Evolutionary conservation across 805 yeast species (phyloP), one percentile per base, ranked within the genome.

Genomic region (Sugiyamaella boreocaroliniensis): DNA sequence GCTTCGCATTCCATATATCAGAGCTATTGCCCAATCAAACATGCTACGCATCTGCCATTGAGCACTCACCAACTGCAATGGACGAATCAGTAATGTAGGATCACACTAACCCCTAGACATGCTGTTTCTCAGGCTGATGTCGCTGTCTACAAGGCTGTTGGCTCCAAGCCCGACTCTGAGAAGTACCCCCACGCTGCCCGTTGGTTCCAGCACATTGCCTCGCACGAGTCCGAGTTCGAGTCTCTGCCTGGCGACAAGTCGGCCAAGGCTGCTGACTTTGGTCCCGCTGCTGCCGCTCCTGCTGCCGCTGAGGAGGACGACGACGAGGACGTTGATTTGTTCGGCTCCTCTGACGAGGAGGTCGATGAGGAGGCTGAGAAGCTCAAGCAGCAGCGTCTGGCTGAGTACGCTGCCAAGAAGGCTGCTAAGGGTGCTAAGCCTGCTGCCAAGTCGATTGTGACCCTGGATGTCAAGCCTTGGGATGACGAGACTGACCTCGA

Each of bases 391-490:
- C 81, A 92, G 81, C 89, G 99, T 85, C 77, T 93, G 70, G 98
- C 97, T 73, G 97, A 83, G 74, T 93, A 93, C 83, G 86, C 88
- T 70, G 96, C 95, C 69, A 89, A 86, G 84, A 93, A 93, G 85
- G 96, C 96, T 64, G 84, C 92, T 65, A 86, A 86, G 79, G 95
- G 95, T 72, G 89, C 98, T 68, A 89, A 89, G 83, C 89, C 98
- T 69, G 97, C 96, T 76, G 97, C 99, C 71, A 93, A 93, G 82
- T 88, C 97, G 58, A 78, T 89, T 64, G 96, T 93, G 70, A 92
- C 99, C 69, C 71, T 93, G 68, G 99, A 93, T 68, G 95, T 93
- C 67, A 93, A 93, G 85, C 98, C 97, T 78, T 93, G 99, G 99
- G 99, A 93, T 76, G 99, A 93, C 71, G 98, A 93, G 82, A 93